Evolutionary conservation across 2,329 filamentous ascomycete species (phyloP).

Genomic region (Elsinoe fawcettii): DNA sequence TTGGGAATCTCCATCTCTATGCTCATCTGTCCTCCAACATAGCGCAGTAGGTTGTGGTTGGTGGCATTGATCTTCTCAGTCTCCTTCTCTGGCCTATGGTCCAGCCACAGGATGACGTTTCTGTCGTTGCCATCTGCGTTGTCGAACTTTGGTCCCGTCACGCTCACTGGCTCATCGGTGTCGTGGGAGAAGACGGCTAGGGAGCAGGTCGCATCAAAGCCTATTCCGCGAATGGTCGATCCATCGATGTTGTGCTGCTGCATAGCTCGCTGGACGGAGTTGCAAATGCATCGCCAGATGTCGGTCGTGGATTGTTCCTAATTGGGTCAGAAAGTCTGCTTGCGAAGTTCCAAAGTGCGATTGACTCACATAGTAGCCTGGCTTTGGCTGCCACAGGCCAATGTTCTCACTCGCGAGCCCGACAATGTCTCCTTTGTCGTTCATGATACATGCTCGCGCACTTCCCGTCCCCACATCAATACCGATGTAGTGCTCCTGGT

Average conservation of each 20-base stretch:
- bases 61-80: constrained; percentile 91
- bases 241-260: constrained; percentile 72
- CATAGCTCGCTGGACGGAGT: constrained; percentile 75
- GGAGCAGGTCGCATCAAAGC: constrained; percentile 98
- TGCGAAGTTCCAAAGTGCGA: not conserved
- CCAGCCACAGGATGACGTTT: constrained; percentile 95
- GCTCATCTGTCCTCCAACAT: constrained; percentile 96
- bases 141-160: constrained; percentile 80
- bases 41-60: constrained; percentile 83
- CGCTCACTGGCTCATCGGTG: constrained; percentile 82
- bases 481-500: constrained; percentile 62
- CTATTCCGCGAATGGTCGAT: constrained; percentile 73
- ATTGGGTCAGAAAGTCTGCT: constrained; percentile 10
- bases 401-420: constrained; percentile 47
- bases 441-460: constrained; percentile 91
- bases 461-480: constrained; percentile 96
- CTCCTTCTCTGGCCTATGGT: constrained; percentile 86
- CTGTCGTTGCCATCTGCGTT: constrained; percentile 70
- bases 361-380: constrained; percentile 45
- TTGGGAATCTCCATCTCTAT: constrained; percentile 99
- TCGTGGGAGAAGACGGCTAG: constrained; percentile 83
- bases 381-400: constrained; percentile 46
- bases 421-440: constrained; percentile 80
- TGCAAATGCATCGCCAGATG: constrained; percentile 93
- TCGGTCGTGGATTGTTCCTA: constrained; percentile 96